Evolutionary conservation across 257 asterid genomes (phyloP).

Genomic region (Scutellaria minor): DNA sequence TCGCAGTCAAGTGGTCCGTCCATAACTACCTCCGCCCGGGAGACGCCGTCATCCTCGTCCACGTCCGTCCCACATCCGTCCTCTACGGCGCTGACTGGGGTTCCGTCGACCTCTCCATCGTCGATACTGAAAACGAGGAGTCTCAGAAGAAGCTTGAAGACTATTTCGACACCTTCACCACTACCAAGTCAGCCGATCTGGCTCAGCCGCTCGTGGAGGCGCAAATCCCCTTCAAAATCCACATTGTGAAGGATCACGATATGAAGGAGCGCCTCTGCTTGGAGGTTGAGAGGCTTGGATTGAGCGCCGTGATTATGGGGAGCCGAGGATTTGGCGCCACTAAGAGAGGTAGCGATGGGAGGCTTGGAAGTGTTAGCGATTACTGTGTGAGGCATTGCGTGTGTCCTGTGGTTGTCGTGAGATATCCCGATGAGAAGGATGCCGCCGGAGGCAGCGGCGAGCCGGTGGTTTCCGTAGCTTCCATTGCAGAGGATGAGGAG

Average conservation of each 20-base stretch:
- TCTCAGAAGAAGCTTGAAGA: conserved; percentile 73
- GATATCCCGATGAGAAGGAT: conserved; percentile 79
- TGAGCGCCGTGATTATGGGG: conserved; percentile 89
- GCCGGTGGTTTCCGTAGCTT: conserved; percentile 66
- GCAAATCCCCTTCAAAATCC: conserved; percentile 81
- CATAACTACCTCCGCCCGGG: conserved; percentile 84
- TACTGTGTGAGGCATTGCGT: conserved; percentile 96
- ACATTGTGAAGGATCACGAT: conserved; percentile 91
- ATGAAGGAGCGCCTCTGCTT: conserved; percentile 86
- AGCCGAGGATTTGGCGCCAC: conserved; percentile 90
- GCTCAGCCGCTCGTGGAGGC: conserved; percentile 90
- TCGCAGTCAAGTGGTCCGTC: conserved; percentile 90
- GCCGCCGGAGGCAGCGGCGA: conserved; percentile 36
- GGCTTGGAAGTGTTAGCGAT: conserved; percentile 97
- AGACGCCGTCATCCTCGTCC: conserved; percentile 77
- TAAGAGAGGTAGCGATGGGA: conserved; percentile 68
- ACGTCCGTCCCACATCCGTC: conserved; percentile 90
- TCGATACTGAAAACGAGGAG: conserved; percentile 66
- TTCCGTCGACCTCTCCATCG: conserved; percentile 74
- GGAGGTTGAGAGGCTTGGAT: conserved; percentile 89
- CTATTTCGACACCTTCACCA: conserved; percentile 78
- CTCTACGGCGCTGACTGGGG: conserved; percentile 97
- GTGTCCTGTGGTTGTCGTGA: conserved; percentile 89
- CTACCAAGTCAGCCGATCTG: conserved; percentile 70
- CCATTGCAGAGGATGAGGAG: conserved; percentile 67